Evolutionary conservation across 495 filamentous ascomycete species (phyloP).

Genomic region (Podospora anserina): DNA sequence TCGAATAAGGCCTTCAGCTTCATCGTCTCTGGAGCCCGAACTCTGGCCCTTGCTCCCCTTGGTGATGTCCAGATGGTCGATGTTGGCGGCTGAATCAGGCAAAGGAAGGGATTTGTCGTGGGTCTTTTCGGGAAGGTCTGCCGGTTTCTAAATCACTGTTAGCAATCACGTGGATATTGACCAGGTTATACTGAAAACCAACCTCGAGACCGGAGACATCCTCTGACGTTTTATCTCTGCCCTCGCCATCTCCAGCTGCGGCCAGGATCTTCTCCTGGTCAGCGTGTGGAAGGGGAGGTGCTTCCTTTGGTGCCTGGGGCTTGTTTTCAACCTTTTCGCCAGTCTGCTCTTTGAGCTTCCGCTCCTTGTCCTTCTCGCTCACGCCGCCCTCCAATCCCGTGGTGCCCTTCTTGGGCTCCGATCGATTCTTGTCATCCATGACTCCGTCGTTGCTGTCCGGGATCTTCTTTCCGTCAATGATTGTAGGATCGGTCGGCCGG

Average conservation of each 20-base stretch:
- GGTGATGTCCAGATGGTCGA: conserved; percentile 64
- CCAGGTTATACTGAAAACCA: conserved; percentile 13
- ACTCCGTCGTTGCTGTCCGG: conserved; percentile 80
- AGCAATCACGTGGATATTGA: not conserved
- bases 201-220: conserved; percentile 67
- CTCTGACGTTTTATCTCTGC: conserved; percentile 34
- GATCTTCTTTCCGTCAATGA: conserved; percentile 64
- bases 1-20: conserved; percentile 64
- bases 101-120: conserved; percentile 75
- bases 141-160: conserved; percentile 63
- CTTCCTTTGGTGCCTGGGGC: conserved; percentile 79
- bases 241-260: conserved; percentile 37
- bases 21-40: conserved; percentile 38
- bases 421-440: conserved; percentile 79
- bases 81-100: conserved; percentile 58
- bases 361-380: conserved; percentile 74
- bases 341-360: conserved; percentile 57
- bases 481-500: conserved; percentile 44
- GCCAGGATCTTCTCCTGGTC: conserved; percentile 60
- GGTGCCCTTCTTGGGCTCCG: conserved; percentile 74
- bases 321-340: conserved; percentile 65
- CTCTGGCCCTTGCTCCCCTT: conserved; percentile 41
- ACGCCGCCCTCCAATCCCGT: conserved; percentile 85
- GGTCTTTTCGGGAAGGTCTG: conserved; percentile 73
- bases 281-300: conserved; percentile 73